Percentiles rank a stretch among this genome's conserved stretches.
phyloP scores from a whole-genome alignment of 208 protist genomes.

The Angomonas ambiguus region DNA sequence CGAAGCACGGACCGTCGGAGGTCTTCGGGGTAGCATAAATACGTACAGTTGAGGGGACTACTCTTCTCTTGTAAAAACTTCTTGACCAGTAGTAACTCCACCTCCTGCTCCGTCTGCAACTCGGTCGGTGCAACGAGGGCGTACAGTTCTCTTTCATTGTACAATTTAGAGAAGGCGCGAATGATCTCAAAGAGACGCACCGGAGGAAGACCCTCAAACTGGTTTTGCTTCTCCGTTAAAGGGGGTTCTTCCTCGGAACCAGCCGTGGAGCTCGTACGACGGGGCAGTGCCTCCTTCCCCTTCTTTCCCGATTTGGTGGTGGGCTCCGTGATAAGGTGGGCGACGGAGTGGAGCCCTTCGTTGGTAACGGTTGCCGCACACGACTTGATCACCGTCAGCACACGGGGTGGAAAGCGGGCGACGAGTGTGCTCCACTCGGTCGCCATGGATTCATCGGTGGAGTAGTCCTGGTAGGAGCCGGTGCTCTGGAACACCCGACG shows the following conservation, averaged over 20 bases:
- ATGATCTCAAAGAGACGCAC: conserved; percentile 32
- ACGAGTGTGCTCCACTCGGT: conserved; percentile 22
- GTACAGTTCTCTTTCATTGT: conserved; percentile 34
- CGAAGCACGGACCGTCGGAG: conserved; percentile 23
- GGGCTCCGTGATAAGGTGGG: conserved; percentile 10
- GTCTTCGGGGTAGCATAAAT: conserved; percentile 69
- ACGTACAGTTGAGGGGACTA: conserved; percentile 50
- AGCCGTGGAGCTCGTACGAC: neutral
- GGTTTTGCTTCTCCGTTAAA: neutral
- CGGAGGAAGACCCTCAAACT: neutral
- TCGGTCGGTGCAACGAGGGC: conserved; percentile 32
- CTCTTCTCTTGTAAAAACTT: conserved; percentile 54
- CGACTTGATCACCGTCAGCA: conserved; percentile 29
- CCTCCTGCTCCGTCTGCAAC: conserved; percentile 59
- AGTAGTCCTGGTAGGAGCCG: conserved; percentile 55
- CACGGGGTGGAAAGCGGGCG: conserved; percentile 23
- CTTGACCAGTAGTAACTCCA: conserved; percentile 42
- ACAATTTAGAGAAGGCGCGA: conserved; percentile 52
- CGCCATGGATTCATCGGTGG: conserved; percentile 41
- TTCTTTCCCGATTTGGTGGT: neutral
- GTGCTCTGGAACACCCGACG: conserved; percentile 59
- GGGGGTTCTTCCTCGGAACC: neutral
- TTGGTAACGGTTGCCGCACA: neutral
- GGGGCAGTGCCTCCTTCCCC: neutral
- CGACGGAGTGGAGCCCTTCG: neutral